Conservation (phyloP, 345 rosid species). For the Passiflora organensis region DNA sequence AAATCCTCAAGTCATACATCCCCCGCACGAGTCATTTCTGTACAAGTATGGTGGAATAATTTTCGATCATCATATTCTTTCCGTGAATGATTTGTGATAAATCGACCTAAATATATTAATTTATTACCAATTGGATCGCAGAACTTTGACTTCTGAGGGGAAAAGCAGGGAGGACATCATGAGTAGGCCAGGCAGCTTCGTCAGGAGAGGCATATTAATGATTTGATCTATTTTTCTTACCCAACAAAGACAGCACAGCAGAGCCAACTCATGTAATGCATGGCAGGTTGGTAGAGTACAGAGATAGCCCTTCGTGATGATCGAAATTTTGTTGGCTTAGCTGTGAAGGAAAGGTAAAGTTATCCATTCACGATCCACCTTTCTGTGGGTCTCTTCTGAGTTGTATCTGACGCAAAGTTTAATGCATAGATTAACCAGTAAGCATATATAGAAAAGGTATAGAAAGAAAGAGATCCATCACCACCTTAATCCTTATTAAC, state of each 20-base stretch:
- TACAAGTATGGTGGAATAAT: too few species aligned
- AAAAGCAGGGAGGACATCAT: background rate
- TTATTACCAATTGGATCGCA: background rate
- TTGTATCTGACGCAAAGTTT: background rate
- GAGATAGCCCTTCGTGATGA: background rate
- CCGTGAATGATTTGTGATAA: too few species aligned
- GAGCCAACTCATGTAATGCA: background rate
- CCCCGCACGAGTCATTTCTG: too few species aligned
- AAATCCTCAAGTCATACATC: too few species aligned
- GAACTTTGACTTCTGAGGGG: background rate
- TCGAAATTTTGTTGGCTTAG: background rate
- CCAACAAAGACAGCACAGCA: background rate
- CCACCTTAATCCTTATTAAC: too few species aligned
- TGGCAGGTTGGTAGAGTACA: background rate
- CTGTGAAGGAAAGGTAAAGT: constrained; percentile 20
- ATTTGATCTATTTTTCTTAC: background rate
- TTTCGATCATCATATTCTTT: too few species aligned
- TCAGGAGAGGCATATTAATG: background rate
- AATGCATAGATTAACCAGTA: background rate
- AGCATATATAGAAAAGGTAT: too few species aligned
- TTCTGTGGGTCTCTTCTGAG: background rate
- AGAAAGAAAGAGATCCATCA: too few species aligned
- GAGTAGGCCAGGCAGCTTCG: background rate
- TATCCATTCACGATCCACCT: background rate
- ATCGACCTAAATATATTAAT: background rate